Conservation (phyloP, 192 early-diverging fungal species). For the Borealophlyctis nickersoniae region DNA sequence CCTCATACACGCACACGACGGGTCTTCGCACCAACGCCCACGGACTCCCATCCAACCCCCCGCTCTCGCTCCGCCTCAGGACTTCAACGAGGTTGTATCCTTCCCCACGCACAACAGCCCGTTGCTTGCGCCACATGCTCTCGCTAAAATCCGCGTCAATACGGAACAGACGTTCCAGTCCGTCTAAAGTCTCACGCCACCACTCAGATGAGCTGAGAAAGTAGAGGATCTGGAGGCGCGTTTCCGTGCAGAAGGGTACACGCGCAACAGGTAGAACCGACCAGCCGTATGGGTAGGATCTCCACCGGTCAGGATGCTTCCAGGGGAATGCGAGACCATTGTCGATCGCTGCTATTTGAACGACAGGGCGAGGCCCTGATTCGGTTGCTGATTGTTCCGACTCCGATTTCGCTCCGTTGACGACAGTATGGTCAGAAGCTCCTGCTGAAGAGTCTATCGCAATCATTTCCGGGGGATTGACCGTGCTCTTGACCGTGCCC, state of each 20-base stretch:
- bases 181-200: slow-evolving; percentile 75
- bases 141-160: slow-evolving; percentile 77
- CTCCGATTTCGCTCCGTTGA: background rate
- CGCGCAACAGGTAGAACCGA: slow-evolving; percentile 63
- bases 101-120: slow-evolving; percentile 81
- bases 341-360: slow-evolving; percentile 86
- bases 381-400: background rate
- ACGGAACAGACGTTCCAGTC: slow-evolving; percentile 62
- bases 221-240: slow-evolving; percentile 63
- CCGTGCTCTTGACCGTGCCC: background rate
- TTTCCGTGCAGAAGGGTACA: slow-evolving; percentile 70
- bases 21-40: slow-evolving; percentile 44
- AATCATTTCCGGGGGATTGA: background rate
- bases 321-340: slow-evolving; percentile 92
- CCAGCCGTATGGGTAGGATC: slow-evolving; percentile 94
- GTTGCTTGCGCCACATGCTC: slow-evolving; percentile 77
- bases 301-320: slow-evolving; percentile 85
- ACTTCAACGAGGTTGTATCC: slow-evolving; percentile 79
- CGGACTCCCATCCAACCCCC: slow-evolving; percentile 36
- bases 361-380: slow-evolving; percentile 17
- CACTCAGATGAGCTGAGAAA: slow-evolving; percentile 67
- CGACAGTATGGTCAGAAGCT: background rate
- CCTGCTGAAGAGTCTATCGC: background rate
- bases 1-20: slow-evolving; percentile 50
- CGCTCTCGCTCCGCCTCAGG: slow-evolving; percentile 49